Conservation (phyloP, 805 yeast species). For the Myxozyma sirexii region DNA sequence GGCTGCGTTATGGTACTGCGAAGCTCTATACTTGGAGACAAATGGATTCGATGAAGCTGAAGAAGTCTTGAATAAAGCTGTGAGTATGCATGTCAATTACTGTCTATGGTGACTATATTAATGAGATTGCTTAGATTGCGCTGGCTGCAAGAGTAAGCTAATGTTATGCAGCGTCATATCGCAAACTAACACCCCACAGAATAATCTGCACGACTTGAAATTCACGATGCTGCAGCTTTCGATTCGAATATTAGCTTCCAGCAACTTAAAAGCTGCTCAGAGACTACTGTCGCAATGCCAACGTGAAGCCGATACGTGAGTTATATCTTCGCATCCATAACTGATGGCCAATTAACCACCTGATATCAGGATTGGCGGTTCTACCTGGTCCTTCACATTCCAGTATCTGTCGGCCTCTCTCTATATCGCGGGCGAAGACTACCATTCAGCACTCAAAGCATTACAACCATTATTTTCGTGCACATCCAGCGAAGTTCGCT, state of each 20-base stretch:
- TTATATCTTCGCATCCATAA: not conserved
- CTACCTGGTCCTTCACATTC: slow-evolving; percentile 25
- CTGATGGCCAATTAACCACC: no score
- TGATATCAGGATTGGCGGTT: slow-evolving; percentile 4
- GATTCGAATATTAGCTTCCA: slow-evolving; percentile 17
- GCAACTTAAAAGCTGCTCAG: slow-evolving; percentile 25
- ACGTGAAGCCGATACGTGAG: slow-evolving; percentile 19
- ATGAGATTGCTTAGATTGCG: slow-evolving; percentile 9
- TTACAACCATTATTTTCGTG: slow-evolving; percentile 20
- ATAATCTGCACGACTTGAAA: slow-evolving; percentile 25
- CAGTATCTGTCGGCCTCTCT: slow-evolving; percentile 15
- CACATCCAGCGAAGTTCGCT: slow-evolving; percentile 26
- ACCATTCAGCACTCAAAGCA: not conserved
- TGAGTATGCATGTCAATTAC: not conserved
- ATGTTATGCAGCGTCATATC: not conserved
- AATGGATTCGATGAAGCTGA: slow-evolving; percentile 21
- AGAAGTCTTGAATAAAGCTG: slow-evolving; percentile 32
- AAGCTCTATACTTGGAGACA: slow-evolving; percentile 20
- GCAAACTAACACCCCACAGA: not conserved
- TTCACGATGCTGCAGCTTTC: slow-evolving; percentile 30
- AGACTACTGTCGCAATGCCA: slow-evolving; percentile 18
- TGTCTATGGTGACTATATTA: not conserved
- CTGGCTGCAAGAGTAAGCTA: slow-evolving; percentile 19
- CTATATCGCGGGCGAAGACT: slow-evolving; percentile 4
- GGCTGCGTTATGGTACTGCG: slow-evolving; percentile 29